Evolutionary conservation across 2,329 filamentous ascomycete genomes (phyloP).

Genomic region (Xylogone sp.): DNA sequence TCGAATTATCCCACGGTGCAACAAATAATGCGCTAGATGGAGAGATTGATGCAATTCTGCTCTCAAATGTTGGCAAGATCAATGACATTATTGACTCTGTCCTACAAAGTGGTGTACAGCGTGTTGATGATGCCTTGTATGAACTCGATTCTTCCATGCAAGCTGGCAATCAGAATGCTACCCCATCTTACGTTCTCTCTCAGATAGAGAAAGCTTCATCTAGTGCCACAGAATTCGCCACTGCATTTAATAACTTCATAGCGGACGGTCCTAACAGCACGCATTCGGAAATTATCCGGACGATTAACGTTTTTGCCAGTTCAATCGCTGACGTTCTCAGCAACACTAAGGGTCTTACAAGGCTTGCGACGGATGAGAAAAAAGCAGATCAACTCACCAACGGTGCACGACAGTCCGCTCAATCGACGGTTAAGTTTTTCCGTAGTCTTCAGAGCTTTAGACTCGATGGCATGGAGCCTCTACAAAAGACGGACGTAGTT

Average conservation of each 20-base stretch:
- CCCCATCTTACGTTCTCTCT: slow-evolving; percentile 88
- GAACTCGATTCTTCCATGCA: slow-evolving; percentile 98
- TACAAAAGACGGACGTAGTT: slow-evolving; percentile 94
- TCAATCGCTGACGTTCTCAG: slow-evolving; percentile 90
- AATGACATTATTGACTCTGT: slow-evolving; percentile 98
- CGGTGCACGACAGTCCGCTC: slow-evolving; percentile 78
- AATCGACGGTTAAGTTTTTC: slow-evolving; percentile 91
- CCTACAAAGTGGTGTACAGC: slow-evolving; percentile 84
- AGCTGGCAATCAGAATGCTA: slow-evolving; percentile 96
- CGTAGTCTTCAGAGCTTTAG: slow-evolving; percentile 90
- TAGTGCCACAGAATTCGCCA: slow-evolving; percentile 94
- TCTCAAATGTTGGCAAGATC: slow-evolving; percentile 86
- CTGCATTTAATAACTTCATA: slow-evolving; percentile 97
- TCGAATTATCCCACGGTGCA: slow-evolving; percentile 71
- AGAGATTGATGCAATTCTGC: slow-evolving; percentile 84
- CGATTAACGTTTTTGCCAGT: slow-evolving; percentile 84
- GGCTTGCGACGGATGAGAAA: slow-evolving; percentile 93
- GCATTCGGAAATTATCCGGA: slow-evolving; percentile 88
- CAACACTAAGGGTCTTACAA: slow-evolving; percentile 92
- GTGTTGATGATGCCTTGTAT: slow-evolving; percentile 94
- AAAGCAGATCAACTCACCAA: slow-evolving; percentile 83
- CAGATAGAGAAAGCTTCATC: slow-evolving; percentile 96
- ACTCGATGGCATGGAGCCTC: slow-evolving; percentile 81
- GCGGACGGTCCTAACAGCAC: slow-evolving; percentile 90
- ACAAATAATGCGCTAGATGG: slow-evolving; percentile 80